Percentiles rank a stretch among this genome's conserved stretches.
Evolutionary conservation across 495 filamentous ascomycete genomes (phyloP).

Genomic region (Neurospora sp.): DNA sequence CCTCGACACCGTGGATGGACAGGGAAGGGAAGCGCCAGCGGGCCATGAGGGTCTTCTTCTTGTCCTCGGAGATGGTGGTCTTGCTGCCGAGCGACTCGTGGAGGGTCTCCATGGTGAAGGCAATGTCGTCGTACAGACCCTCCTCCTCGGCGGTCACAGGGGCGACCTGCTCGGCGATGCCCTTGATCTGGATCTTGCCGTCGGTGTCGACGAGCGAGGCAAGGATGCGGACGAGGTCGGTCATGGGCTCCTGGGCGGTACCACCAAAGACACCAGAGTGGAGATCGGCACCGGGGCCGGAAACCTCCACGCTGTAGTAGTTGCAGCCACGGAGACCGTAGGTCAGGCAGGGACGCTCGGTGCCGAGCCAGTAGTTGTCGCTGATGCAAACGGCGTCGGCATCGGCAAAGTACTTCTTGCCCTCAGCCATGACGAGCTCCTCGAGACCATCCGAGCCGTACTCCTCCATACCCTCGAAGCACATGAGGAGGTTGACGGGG

Average conservation of each 20-base stretch:
- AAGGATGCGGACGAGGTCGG: conserved; percentile 75
- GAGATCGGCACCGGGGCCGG: conserved; percentile 83
- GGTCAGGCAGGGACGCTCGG: conserved; percentile 93
- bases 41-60: conserved; percentile 86
- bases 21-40: conserved; percentile 91
- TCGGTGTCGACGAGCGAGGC: conserved; percentile 74
- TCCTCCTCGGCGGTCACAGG: conserved; percentile 81
- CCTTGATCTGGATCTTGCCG: conserved; percentile 83
- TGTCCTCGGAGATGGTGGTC: conserved; percentile 74
- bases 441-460: conserved; percentile 95
- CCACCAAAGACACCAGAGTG: conserved; percentile 96
- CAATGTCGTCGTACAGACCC: conserved; percentile 70
- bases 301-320: conserved; percentile 85
- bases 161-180: conserved; percentile 83
- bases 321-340: conserved; percentile 97
- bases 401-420: conserved; percentile 85
- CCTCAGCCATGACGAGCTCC: conserved; percentile 83
- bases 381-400: conserved; percentile 96
- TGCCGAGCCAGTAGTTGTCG: conserved; percentile 99
- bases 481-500: conserved; percentile 97
- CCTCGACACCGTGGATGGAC: conserved; percentile 93
- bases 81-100: conserved; percentile 81
- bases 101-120: conserved; percentile 90
- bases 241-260: conserved; percentile 96
- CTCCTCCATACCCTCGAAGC: conserved; percentile 99